Percentiles rank a stretch among this genome's conserved stretches.
Evolutionary conservation across 2,329 filamentous ascomycete species (phyloP).

Genomic region (Rhytidhysteron rufulum): DNA sequence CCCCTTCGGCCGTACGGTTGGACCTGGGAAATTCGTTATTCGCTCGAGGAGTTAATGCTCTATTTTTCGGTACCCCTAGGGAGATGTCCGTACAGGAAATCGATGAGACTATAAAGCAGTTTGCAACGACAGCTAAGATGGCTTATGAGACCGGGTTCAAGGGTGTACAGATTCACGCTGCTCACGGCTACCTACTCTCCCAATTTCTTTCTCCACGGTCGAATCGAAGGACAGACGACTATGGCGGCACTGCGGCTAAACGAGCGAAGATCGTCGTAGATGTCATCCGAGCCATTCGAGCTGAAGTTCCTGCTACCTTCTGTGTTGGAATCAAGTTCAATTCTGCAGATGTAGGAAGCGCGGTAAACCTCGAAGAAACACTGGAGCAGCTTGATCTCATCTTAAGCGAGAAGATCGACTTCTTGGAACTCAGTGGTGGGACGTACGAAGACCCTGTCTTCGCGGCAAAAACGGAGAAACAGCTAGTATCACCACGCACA

Average conservation of each 20-base stretch:
- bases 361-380: constrained; percentile 44
- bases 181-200: constrained; percentile 35
- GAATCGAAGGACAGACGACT: constrained; percentile 33
- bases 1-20: not conserved
- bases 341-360: constrained; percentile 44
- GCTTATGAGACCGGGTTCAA: constrained; percentile 57
- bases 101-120: constrained; percentile 50
- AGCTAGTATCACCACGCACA: constrained; percentile 41
- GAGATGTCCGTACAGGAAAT: constrained; percentile 51
- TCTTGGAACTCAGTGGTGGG: constrained; percentile 65
- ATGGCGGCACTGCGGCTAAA: constrained; percentile 34
- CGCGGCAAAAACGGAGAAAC: constrained; percentile 13
- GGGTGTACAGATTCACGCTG: constrained; percentile 40
- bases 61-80: constrained; percentile 46
- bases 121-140: constrained; percentile 57
- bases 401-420: constrained; percentile 54
- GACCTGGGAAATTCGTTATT: not conserved
- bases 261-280: constrained; percentile 31
- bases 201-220: constrained; percentile 36
- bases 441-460: constrained; percentile 24
- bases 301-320: constrained; percentile 1
- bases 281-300: constrained; percentile 27
- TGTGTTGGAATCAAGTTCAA: constrained; percentile 51
- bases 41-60: not conserved
- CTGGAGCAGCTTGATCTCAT: constrained; percentile 57